A percentile compares a stretch with the other conserved stretches of the same genome.
Evolutionary conservation across 1,284 basidiomycete genomes (phyloP).

Genomic region (Tylopilus sp.): DNA sequence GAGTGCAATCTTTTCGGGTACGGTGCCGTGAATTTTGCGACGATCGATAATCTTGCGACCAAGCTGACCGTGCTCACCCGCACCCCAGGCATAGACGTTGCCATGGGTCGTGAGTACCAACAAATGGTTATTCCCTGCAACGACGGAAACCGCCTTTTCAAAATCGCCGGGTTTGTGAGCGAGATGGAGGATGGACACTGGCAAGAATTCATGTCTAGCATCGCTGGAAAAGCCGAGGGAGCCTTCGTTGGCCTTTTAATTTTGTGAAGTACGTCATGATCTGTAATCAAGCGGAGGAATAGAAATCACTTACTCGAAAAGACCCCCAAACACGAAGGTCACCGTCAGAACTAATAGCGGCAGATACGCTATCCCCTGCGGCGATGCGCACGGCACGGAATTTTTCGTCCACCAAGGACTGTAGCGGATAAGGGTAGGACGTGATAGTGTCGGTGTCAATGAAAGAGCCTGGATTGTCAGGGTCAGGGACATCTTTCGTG

Average conservation of each 20-base stretch:
- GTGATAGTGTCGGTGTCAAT: constrained; percentile 80
- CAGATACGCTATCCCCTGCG: constrained; percentile 83
- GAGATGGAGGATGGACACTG: constrained; percentile 70
- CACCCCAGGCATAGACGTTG: constrained; percentile 83
- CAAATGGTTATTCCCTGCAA: constrained; percentile 84
- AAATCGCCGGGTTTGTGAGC: constrained; percentile 60
- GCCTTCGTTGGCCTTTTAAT: constrained; percentile 68
- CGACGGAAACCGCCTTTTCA: constrained; percentile 76
- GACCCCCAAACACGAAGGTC: constrained; percentile 88
- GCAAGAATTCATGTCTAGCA: constrained; percentile 62
- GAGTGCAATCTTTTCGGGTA: constrained; percentile 77
- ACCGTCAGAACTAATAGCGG: constrained; percentile 76
- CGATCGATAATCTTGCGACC: constrained; percentile 84
- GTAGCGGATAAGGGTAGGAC: constrained; percentile 70
- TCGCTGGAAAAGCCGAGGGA: constrained; percentile 81
- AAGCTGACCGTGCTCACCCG: constrained; percentile 84
- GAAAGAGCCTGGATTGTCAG: constrained; percentile 55
- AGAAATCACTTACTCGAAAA: constrained; percentile 69
- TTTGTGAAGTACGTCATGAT: constrained; percentile 12
- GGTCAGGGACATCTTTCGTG: constrained; percentile 71
- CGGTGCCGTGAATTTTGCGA: constrained; percentile 79
- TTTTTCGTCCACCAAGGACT: constrained; percentile 66
- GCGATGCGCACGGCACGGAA: constrained; percentile 84
- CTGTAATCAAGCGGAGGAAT: constrained; percentile 4
- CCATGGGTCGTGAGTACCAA: constrained; percentile 84